Conservation (phyloP, 768 basidiomycete species). For the Terana coerulea region DNA sequence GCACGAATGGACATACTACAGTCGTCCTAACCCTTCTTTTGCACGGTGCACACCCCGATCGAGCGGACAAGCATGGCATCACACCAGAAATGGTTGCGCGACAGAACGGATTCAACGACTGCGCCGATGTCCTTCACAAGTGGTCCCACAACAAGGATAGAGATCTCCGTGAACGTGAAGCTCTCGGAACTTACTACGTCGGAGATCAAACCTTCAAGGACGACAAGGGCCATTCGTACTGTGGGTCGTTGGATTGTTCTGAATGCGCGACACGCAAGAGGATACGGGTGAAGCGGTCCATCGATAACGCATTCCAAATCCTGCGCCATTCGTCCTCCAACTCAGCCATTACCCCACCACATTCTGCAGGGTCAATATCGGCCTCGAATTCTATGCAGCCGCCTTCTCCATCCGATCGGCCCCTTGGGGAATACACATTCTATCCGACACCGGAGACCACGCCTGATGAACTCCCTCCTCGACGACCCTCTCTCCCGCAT, state of each 20-base stretch:
- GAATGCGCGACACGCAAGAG: constrained; percentile 29
- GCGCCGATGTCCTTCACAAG: constrained; percentile 67
- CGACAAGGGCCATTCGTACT: constrained; percentile 8
- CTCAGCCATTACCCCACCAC: constrained; percentile 18
- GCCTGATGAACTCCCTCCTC: constrained; percentile 24
- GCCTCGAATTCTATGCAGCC: constrained; percentile 16
- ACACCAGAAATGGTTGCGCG: constrained; percentile 83
- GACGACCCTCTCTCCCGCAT: constrained; percentile 70
- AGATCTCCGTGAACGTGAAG: constrained; percentile 53
- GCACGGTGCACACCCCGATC: constrained; percentile 77
- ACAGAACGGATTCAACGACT: constrained; percentile 75
- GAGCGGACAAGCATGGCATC: constrained; percentile 86
- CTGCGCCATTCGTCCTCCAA: constrained; percentile 32
- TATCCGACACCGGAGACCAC: constrained; percentile 33
- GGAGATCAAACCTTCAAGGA: constrained; percentile 16
- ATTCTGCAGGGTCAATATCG: constrained; percentile 5
- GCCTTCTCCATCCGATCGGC: constrained; percentile 33
- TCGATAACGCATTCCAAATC: constrained; percentile 64
- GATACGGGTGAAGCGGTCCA: constrained; percentile 72
- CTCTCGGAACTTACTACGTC: constrained; percentile 13
- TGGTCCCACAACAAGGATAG: constrained; percentile 63
- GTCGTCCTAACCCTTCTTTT: constrained; percentile 79
- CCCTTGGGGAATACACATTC: constrained; percentile 46
- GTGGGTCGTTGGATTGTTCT: constrained; percentile 12
- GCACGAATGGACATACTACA: constrained; percentile 85